Evolutionary conservation across 257 asterid species (phyloP).

Genomic region (Rauvolfia tetraphylla): DNA sequence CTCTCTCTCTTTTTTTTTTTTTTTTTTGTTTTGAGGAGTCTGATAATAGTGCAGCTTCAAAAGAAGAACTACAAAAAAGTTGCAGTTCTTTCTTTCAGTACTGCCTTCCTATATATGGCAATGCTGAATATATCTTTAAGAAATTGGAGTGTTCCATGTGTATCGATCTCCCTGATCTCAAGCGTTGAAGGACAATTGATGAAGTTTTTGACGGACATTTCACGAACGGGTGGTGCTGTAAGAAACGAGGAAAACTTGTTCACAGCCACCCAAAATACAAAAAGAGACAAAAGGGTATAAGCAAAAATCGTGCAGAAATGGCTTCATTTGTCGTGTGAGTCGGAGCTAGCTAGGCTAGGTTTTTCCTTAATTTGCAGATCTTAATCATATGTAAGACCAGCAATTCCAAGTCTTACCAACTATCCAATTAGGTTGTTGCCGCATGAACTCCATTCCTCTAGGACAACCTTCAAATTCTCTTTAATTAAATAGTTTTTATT

Average conservation of each 20-base stretch:
- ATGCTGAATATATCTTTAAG: not conserved
- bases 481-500: no score
- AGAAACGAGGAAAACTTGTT: not conserved
- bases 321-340: not conserved
- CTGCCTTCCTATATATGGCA: no score
- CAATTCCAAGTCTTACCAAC: not conserved
- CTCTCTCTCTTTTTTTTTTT: no score
- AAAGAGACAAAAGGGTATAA: not conserved
- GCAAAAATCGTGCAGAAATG: not conserved
- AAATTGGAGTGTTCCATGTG: not conserved
- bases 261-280: not conserved
- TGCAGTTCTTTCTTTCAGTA: no score
- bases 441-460: not conserved
- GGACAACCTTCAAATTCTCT: not conserved
- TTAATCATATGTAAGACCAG: no score
- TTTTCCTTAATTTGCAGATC: not conserved
- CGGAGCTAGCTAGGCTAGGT: not conserved
- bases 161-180: not conserved
- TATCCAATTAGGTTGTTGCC: slow-evolving; percentile 1
- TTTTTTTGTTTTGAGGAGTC: no score
- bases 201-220: not conserved
- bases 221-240: not conserved
- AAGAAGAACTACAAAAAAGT: no score
- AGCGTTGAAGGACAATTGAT: not conserved
- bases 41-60: no score